Evolutionary conservation across 148 eudicot genomes (phyloP), one percentile per base, ranked within the genome.

Genomic region (Vaccinium vitisidaea): DNA sequence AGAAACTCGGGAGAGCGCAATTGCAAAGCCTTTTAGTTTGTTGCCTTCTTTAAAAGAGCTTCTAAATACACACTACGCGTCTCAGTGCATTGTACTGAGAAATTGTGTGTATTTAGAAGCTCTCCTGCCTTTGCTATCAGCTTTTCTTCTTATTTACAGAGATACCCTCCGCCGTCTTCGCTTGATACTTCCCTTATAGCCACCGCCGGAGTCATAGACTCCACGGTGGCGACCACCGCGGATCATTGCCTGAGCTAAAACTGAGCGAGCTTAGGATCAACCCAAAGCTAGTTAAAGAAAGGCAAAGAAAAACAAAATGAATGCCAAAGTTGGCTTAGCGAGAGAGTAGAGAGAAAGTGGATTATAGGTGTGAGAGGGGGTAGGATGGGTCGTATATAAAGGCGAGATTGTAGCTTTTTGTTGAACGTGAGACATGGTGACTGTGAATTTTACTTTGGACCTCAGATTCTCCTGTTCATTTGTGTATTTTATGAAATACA

Each of bases 1-100:
- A 92, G 93, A 93, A 91, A 70, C 69, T 91, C 92, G 27, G 93
- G 93, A 91, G 92, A 91, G 92, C 91, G 81, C 86, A 92, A 93
- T 90, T 90, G 97, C 97, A 91, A 89, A 87, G 93, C 92, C 83
- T 87, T 85, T 61, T 27, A 43, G 21, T 43, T 77, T 80, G 23
- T 79, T 32, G 46, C 69, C 43, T 50, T 73, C 46, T 43, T 80
- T 56, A 27, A 19, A 69, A 30, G 74, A 69, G 43, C 74, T 69
- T 69, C 74, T 69, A 69, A 16, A 25, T 69, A 69, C 74, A 69
- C 74, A 69, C 74, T 69, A 69, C 19, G 8, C 18, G 30, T 30
- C 74, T 14, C 74, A 5, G 25, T 11, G 7, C 5, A 0, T 23
- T 3, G 10, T 21, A n/a, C 69, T n/a, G 69, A 63, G 69, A 63